These are phyloP conservation scores for Dissophora ornata DNA, from an alignment of 192 early-diverging fungal species.

Conservation along the genomic window DNA sequence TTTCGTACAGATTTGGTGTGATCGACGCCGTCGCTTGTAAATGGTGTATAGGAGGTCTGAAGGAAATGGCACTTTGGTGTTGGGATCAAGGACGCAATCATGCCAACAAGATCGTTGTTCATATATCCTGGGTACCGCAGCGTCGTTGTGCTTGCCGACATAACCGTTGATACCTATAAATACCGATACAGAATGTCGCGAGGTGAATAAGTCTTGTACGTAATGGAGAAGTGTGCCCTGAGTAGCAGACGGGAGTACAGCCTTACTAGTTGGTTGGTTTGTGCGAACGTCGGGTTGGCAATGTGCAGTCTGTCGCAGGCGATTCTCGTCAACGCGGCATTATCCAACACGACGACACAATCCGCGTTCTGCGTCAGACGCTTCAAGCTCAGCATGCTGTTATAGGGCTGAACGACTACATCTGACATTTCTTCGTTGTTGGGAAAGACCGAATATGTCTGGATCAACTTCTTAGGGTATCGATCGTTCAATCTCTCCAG, in stretches of 20 bases:
- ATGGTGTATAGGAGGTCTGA: constrained; percentile 96
- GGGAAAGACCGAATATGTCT: constrained; percentile 98
- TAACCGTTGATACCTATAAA: constrained; percentile 94
- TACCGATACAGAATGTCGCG: background rate
- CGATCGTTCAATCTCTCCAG: constrained; percentile 93
- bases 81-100: constrained; percentile 95
- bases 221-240: no score
- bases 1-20: constrained; percentile 93
- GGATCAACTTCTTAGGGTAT: constrained; percentile 97
- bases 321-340: constrained; percentile 93
- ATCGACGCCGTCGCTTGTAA: constrained; percentile 92
- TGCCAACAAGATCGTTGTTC: constrained; percentile 98
- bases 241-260: no score
- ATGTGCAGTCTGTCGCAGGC: constrained; percentile 94
- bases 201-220: background rate
- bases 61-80: constrained; percentile 98
- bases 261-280: constrained; percentile 93
- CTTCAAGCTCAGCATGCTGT: constrained; percentile 93
- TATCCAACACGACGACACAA: constrained; percentile 97
- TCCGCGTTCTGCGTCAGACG: constrained; percentile 92
- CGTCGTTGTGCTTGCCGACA: constrained; percentile 96
- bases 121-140: constrained; percentile 99
- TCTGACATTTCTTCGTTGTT: constrained; percentile 94
- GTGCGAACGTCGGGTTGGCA: constrained; percentile 92
- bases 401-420: constrained; percentile 98